Percentiles rank a stretch among this genome's conserved stretches.
phyloP scores from a whole-genome alignment of 805 yeast species.

The Isabelozyma heimii region DNA sequence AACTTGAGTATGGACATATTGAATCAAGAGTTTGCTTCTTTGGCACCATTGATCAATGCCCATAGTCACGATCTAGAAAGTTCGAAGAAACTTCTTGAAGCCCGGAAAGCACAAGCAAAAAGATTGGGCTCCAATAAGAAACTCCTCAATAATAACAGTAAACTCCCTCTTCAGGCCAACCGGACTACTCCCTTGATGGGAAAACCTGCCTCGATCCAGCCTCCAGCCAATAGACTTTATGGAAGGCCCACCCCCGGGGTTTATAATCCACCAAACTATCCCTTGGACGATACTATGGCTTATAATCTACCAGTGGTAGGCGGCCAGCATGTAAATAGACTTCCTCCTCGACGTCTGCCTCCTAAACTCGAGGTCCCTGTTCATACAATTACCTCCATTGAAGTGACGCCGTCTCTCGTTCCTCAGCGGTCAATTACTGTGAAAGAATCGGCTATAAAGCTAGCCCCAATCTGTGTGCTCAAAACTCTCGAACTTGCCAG shows the following conservation, averaged over 20 bases:
- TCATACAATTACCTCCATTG: slow-evolving; percentile 21
- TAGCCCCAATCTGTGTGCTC: slow-evolving; percentile 29
- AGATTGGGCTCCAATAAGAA: slow-evolving; percentile 9
- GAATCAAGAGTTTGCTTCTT: slow-evolving; percentile 40
- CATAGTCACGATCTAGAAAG: slow-evolving; percentile 26
- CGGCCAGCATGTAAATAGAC: neutral
- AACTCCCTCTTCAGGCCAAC: neutral
- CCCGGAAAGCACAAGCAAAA: slow-evolving; percentile 18
- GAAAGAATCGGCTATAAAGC: slow-evolving; percentile 9
- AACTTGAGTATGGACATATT: slow-evolving; percentile 26
- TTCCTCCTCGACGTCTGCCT: slow-evolving; percentile 27
- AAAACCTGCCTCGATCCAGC: slow-evolving; percentile 44
- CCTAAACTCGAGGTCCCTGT: slow-evolving; percentile 36
- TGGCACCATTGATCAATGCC: slow-evolving; percentile 38
- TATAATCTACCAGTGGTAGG: slow-evolving; percentile 8
- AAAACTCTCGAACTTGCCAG: slow-evolving; percentile 30
- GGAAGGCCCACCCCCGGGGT: slow-evolving; percentile 15
- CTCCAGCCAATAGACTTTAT: slow-evolving; percentile 38
- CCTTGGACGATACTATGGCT: neutral
- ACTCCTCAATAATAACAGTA: neutral
- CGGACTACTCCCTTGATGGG: slow-evolving; percentile 36
- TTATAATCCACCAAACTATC: neutral
- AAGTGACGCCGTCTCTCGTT: slow-evolving; percentile 14
- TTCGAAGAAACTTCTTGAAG: slow-evolving; percentile 18
- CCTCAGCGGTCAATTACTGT: slow-evolving; percentile 29